A percentile compares a stretch with the other conserved stretches of the same genome.
Evolutionary conservation across 2,329 filamentous ascomycete species (phyloP).

Genomic region (Keithomyces neogunnii): DNA sequence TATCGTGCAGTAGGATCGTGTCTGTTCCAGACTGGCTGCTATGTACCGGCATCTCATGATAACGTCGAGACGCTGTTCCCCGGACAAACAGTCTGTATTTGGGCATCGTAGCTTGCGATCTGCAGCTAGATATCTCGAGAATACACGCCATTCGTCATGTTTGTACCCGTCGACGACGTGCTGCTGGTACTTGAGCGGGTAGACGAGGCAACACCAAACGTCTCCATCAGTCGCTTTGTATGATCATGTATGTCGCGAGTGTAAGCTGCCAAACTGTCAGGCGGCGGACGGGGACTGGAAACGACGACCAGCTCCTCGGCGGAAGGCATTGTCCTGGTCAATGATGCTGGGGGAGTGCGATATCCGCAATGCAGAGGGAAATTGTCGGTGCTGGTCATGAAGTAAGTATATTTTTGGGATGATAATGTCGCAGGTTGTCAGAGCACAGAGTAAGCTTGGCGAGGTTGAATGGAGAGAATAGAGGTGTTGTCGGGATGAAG

Average conservation of each 20-base stretch:
- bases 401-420: background rate
- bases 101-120: background rate
- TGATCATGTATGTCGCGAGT: constrained; percentile 54
- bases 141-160: constrained; percentile 20
- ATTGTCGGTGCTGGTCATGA: background rate
- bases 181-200: constrained; percentile 10
- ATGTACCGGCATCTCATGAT: no score
- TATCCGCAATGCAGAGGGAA: background rate
- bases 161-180: constrained; percentile 12
- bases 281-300: constrained; percentile 29
- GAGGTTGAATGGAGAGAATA: background rate
- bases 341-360: background rate
- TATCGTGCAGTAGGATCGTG: background rate
- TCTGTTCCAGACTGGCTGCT: no score
- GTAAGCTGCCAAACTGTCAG: constrained; percentile 45
- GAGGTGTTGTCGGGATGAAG: background rate
- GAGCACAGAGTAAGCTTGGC: background rate
- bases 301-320: constrained; percentile 30
- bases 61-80: background rate
- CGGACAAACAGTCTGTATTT: background rate
- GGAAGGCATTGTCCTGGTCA: constrained; percentile 25
- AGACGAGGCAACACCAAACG: constrained; percentile 25
- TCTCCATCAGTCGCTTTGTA: constrained; percentile 58
- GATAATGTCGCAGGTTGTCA: background rate
- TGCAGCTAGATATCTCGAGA: constrained; percentile 9